A percentile compares a stretch with the other conserved stretches of the same genome.
These are phyloP conservation scores for Allantophomopsis cytisporea DNA, from an alignment of 2,329 filamentous ascomycete species.

Conservation along the genomic window DNA sequence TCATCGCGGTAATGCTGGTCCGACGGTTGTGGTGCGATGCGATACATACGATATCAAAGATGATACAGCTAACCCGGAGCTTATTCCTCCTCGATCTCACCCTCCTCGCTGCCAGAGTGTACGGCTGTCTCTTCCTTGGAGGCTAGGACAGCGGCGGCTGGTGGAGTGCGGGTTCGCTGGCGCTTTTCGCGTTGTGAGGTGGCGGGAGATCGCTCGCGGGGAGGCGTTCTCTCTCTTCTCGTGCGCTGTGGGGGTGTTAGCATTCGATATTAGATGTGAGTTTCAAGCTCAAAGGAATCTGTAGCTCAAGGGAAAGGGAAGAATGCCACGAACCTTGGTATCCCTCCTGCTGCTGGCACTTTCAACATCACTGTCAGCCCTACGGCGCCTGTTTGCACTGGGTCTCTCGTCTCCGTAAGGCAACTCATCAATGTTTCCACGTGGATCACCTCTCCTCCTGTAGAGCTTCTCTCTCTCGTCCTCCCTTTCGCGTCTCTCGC, in stretches of 20 bases:
- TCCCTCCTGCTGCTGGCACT: slow-evolving; percentile 42
- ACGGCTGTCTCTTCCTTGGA: slow-evolving; percentile 29
- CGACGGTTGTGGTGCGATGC: background rate
- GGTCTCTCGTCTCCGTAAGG: slow-evolving; percentile 74
- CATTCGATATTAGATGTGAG: background rate
- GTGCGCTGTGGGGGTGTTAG: slow-evolving; percentile 29
- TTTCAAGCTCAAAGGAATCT: background rate
- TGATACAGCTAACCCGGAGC: slow-evolving; percentile 1
- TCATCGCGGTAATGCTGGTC: background rate
- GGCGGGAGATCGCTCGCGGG: slow-evolving; percentile 42
- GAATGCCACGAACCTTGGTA: slow-evolving; percentile 36
- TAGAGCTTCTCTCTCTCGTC: slow-evolving; percentile 83
- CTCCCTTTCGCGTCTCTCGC: slow-evolving; percentile 77
- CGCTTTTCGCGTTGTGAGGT: slow-evolving; percentile 35
- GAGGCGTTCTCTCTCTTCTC: slow-evolving; percentile 38
- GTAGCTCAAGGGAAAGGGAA: background rate
- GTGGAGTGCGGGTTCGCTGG: slow-evolving; percentile 43
- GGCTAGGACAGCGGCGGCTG: slow-evolving; percentile 17
- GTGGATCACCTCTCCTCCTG: slow-evolving; percentile 64
- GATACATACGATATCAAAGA: slow-evolving; percentile 1
- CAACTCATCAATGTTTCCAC: slow-evolving; percentile 71
- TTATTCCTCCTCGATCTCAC: slow-evolving; percentile 84
- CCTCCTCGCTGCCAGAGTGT: slow-evolving; percentile 81
- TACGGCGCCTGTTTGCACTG: slow-evolving; percentile 54
- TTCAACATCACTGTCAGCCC: slow-evolving; percentile 66